Evolutionary conservation across 83 land plant species (phyloP), one percentile per base, ranked within the genome.

Genomic region (Diphasiastrum complanatum): DNA sequence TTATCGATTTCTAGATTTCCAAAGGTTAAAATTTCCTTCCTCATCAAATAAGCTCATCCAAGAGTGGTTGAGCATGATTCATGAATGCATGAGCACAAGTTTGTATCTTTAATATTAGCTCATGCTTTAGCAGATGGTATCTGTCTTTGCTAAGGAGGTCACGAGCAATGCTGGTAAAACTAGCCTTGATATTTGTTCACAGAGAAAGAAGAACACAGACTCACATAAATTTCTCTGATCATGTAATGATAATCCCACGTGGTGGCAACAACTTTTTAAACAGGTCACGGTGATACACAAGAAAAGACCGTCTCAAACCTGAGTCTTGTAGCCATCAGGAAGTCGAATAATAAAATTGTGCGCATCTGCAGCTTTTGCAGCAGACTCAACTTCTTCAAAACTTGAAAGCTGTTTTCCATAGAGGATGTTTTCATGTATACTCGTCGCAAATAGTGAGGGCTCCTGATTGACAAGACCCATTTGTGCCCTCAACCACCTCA

Each of bases 401-500:
- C 49, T 56, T 20, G 71, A 65, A 20, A n/a, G 36, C 33, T 56
- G 33, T 47, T 68, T 68, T n/a, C 71, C 71, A 30, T 56, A 59
- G 29, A 59, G 28, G 25, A 68, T 60, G 58, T 69, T 69, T 23
- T 69, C 72, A 36, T 26, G 52, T 29, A 69, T 69, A 40, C 46
- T 49, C 18, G 73, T 69, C 23, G 69, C 73, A 63, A 69, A 69
- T 41, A 69, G 37, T 41, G 68, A 68, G 3, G 73, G 73, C 68
- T 69, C 73, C 47, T 69, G 73, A 32, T 52, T 69, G 27, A 69
- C 73, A 1, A 69, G 67, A 31, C 73, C 73, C 28, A 69, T 69
- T 38, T 69, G 73, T 11, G 43, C 43, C 14, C 73, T 55, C 3
- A 61, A 38, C 73, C 73, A 69, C 24, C 49, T 69, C 30, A 69